Percentiles rank a stretch among this genome's conserved stretches.
Conservation (phyloP, 1,284 basidiomycete genomes). For the Ganoderma lucidum region DNA sequence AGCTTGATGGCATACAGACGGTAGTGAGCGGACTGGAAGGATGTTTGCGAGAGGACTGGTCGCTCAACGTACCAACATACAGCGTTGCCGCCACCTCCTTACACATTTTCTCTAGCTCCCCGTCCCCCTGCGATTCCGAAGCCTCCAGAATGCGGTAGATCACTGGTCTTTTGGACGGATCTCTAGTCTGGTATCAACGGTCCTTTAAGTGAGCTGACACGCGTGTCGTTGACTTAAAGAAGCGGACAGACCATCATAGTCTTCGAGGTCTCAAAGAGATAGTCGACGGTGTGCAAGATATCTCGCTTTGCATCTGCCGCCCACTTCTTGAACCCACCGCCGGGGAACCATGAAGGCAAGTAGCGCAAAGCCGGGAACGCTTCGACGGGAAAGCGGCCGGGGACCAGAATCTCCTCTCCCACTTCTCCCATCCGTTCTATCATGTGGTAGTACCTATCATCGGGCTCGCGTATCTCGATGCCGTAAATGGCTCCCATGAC, state of each 20-base stretch:
- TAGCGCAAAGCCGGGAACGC: conserved; percentile 26
- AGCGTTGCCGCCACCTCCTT: conserved; percentile 21
- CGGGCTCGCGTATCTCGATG: conserved; percentile 35
- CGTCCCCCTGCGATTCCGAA: conserved; percentile 12
- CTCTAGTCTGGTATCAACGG: not conserved
- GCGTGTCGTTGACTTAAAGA: not conserved
- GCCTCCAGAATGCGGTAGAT: conserved; percentile 15
- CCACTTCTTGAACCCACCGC: conserved; percentile 22
- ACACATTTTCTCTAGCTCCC: not conserved
- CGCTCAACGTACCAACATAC: conserved; percentile 25
- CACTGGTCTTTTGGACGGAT: conserved; percentile 14
- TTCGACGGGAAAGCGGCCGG: conserved; percentile 27
- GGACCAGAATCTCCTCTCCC: conserved; percentile 26
- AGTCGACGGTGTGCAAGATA: conserved; percentile 17
- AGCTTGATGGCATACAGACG: conserved; percentile 5
- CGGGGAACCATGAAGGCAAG: conserved; percentile 29
- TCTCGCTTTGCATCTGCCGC: conserved; percentile 22
- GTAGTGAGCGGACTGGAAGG: not conserved
- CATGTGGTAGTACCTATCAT: conserved; percentile 31
- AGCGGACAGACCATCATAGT: conserved; percentile 16
- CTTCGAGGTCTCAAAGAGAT: conserved; percentile 22
- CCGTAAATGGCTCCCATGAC: conserved; percentile 44
- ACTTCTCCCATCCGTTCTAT: conserved; percentile 22
- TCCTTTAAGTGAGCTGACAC: no score
- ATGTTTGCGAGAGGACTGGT: not conserved